A percentile compares a stretch with the other conserved stretches of the same genome.
Conservation (phyloP, 2,329 filamentous ascomycete genomes). For the Exophiala bonariae region DNA sequence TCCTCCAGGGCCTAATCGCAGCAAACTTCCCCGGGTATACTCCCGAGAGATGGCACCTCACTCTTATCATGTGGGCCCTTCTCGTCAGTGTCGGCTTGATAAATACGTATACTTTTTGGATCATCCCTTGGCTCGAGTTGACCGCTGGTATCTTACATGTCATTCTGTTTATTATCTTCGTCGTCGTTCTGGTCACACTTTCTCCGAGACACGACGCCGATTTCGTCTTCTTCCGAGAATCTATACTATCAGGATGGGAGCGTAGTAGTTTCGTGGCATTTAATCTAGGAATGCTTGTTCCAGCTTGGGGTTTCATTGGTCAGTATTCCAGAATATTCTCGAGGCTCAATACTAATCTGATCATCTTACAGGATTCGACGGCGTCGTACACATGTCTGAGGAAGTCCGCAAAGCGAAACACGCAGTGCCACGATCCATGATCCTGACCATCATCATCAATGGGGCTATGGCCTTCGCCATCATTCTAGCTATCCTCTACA, state of each 20-base stretch:
- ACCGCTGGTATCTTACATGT: slow-evolving; percentile 37
- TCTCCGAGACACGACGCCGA: slow-evolving; percentile 34
- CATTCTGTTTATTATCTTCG: slow-evolving; percentile 38
- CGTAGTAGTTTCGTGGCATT: slow-evolving; percentile 36
- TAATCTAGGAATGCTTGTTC: slow-evolving; percentile 40
- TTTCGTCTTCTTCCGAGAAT: slow-evolving; percentile 34
- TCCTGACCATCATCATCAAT: slow-evolving; percentile 47
- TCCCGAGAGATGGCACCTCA: slow-evolving; percentile 39
- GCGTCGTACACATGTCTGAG: slow-evolving; percentile 48
- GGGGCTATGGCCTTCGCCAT: slow-evolving; percentile 43
- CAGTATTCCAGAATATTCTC: slow-evolving; percentile 7
- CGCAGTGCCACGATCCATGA: slow-evolving; percentile 47
- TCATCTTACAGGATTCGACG: slow-evolving; percentile 53
- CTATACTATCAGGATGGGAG: slow-evolving; percentile 35
- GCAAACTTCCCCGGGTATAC: slow-evolving; percentile 36
- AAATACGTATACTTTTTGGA: slow-evolving; percentile 34
- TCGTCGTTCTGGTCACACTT: slow-evolving; percentile 35
- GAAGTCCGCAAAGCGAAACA: slow-evolving; percentile 47
- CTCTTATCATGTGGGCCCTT: slow-evolving; percentile 40
- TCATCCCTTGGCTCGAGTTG: slow-evolving; percentile 43
- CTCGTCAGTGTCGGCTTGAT: slow-evolving; percentile 32
- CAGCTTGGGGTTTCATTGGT: slow-evolving; percentile 35
- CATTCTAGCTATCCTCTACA: slow-evolving; percentile 44
- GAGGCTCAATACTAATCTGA: too few relatives aligned
- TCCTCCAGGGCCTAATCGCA: slow-evolving; percentile 36